Evolutionary conservation across 1,284 basidiomycete species (phyloP).

Genomic region (Microstroma glucosiphilum): DNA sequence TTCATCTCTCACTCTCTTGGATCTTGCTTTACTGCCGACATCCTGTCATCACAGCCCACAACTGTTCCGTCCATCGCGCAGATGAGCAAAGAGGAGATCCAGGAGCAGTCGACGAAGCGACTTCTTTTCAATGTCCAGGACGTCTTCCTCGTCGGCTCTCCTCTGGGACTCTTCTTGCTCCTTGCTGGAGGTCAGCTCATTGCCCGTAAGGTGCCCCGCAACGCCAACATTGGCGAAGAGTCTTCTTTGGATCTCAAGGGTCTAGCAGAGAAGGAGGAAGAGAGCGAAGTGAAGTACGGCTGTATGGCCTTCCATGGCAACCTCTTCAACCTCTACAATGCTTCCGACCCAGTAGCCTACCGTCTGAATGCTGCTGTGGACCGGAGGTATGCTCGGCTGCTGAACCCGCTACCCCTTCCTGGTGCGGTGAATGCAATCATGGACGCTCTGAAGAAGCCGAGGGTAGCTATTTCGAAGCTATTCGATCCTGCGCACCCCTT

Average conservation of each 20-base stretch:
- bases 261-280: constrained; percentile 21
- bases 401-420: constrained; percentile 50
- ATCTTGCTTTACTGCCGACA: constrained; percentile 12
- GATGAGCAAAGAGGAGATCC: constrained; percentile 15
- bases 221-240: constrained; percentile 21
- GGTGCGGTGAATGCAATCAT: constrained; percentile 44
- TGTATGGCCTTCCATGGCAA: constrained; percentile 26
- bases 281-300: constrained; percentile 24
- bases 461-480: constrained; percentile 42
- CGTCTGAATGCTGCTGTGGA: constrained; percentile 51
- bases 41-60: constrained; percentile 44
- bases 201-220: constrained; percentile 35
- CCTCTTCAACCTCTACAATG: constrained; percentile 48
- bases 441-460: constrained; percentile 40
- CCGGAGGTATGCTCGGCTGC: constrained; percentile 45
- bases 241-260: constrained; percentile 19
- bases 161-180: constrained; percentile 41
- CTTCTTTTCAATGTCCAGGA: constrained; percentile 40
- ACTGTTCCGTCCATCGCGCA: constrained; percentile 20
- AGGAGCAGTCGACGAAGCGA: constrained; percentile 14
- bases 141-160: constrained; percentile 47
- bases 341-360: constrained; percentile 53
- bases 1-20: constrained; percentile 36
- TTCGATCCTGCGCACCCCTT: constrained; percentile 28
- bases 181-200: constrained; percentile 48